Conservation (phyloP, 768 basidiomycete species). For the Lentinula aciculospora region DNA sequence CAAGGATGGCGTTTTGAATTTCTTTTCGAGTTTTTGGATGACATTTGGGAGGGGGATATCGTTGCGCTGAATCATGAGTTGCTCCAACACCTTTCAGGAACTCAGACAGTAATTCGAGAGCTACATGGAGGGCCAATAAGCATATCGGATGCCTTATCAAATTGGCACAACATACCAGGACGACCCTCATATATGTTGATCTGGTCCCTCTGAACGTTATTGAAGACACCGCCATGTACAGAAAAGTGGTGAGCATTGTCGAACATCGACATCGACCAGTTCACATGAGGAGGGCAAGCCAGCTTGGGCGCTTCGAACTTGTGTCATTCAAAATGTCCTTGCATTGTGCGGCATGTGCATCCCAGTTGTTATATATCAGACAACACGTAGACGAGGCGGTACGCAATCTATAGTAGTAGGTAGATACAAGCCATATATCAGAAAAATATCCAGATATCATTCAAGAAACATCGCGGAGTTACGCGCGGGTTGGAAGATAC, state of each 20-base stretch:
- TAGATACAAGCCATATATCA: too few species aligned
- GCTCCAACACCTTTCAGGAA: slow-evolving; percentile 9
- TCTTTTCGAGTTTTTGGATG: slow-evolving; percentile 15
- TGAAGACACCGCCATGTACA: not conserved
- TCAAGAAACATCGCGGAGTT: not conserved
- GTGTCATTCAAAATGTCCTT: too few species aligned
- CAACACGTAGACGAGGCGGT: too few species aligned
- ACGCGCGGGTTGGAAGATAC: too few species aligned
- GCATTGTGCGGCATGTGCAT: too few species aligned
- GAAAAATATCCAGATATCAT: too few species aligned
- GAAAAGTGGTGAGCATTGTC: not conserved
- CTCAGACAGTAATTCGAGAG: not conserved
- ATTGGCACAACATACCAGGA: not conserved
- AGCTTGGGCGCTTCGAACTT: too few species aligned
- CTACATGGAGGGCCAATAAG: not conserved
- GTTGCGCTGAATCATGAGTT: slow-evolving; percentile 13
- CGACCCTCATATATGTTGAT: not conserved
- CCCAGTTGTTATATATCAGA: too few species aligned
- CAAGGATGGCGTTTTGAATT: slow-evolving; percentile 11
- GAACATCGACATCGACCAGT: not conserved
- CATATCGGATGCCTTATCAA: not conserved
- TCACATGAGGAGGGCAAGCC: too few species aligned
- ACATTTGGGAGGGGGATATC: slow-evolving; percentile 13
- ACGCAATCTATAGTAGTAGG: too few species aligned
- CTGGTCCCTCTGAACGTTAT: not conserved